phyloP scores from a whole-genome alignment of 2,329 filamentous ascomycete genomes.

The Leptographium procerum region DNA sequence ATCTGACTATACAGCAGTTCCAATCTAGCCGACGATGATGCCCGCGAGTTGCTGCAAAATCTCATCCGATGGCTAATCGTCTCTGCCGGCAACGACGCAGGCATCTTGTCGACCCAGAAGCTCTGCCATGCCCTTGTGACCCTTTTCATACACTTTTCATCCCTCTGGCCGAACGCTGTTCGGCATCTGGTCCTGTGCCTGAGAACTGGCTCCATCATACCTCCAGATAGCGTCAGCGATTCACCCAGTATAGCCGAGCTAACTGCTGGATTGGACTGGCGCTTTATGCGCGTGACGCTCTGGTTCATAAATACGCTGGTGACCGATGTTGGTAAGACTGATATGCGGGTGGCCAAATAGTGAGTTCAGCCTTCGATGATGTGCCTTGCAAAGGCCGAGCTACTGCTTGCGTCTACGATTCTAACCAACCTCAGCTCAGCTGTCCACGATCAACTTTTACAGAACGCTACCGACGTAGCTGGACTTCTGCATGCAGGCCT shows the following conservation, averaged over 20 bases:
- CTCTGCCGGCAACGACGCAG: slow-evolving; percentile 38
- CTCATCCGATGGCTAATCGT: slow-evolving; percentile 52
- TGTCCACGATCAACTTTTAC: slow-evolving; percentile 38
- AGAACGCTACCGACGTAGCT: slow-evolving; percentile 39
- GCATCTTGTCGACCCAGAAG: slow-evolving; percentile 57
- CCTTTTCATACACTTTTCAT: slow-evolving; percentile 61
- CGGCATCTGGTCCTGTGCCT: slow-evolving; percentile 52
- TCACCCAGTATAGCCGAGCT: slow-evolving; percentile 31
- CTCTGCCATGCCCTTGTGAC: slow-evolving; percentile 66
- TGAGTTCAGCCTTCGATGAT: slow-evolving; percentile 19
- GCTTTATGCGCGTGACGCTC: slow-evolving; percentile 44
- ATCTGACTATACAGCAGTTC: slow-evolving; percentile 19
- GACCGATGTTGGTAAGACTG: slow-evolving; percentile 57
- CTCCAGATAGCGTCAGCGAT: slow-evolving; percentile 35
- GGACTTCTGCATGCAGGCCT: slow-evolving; percentile 27
- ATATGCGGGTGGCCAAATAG: slow-evolving; percentile 48
- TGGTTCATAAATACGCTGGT: slow-evolving; percentile 55
- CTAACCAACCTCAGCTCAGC: slow-evolving; percentile 13
- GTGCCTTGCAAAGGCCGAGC: background rate
- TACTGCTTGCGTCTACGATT: background rate
- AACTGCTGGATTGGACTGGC: slow-evolving; percentile 32
- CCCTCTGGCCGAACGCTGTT: slow-evolving; percentile 54
- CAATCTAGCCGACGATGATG: slow-evolving; percentile 44
- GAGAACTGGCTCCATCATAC: slow-evolving; percentile 30
- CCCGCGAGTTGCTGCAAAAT: slow-evolving; percentile 45